A percentile compares a stretch with the other conserved stretches of the same genome.
phyloP scores from a whole-genome alignment of 345 rosid genomes.

The Camelina hispida region DNA sequence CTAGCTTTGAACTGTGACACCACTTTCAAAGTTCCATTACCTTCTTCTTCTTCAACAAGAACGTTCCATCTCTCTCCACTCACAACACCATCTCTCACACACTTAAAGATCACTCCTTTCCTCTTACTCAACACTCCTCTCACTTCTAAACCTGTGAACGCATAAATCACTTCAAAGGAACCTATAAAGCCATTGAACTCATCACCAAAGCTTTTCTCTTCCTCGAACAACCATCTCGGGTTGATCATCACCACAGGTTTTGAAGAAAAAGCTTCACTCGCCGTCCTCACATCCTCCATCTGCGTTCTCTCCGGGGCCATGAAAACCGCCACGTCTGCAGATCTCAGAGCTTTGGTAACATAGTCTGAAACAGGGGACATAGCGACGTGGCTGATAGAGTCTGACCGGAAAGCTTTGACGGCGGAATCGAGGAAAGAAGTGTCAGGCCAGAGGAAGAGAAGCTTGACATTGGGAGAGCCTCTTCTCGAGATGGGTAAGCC shows the following conservation, averaged over 20 bases:
- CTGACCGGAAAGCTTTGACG: constrained; percentile 46
- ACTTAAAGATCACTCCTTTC: constrained; percentile 73
- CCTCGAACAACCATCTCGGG: constrained; percentile 75
- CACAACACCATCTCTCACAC: constrained; percentile 80
- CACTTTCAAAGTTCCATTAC: constrained; percentile 63
- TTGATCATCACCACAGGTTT: constrained; percentile 82
- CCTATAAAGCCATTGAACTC: constrained; percentile 49
- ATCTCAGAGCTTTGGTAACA: constrained; percentile 39
- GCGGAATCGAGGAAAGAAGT: constrained; percentile 46
- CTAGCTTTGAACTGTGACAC: constrained; percentile 70
- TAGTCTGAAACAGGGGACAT: constrained; percentile 42
- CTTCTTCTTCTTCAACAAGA: constrained; percentile 82
- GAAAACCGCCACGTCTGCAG: constrained; percentile 70
- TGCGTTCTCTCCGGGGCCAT: constrained; percentile 68
- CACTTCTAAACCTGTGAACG: constrained; percentile 79
- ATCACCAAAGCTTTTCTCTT: constrained; percentile 62
- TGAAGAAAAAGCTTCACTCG: constrained; percentile 52
- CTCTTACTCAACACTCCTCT: constrained; percentile 71
- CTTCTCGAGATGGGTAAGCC: constrained; percentile 64
- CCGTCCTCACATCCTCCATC: constrained; percentile 45
- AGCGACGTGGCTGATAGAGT: constrained; percentile 51
- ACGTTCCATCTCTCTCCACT: constrained; percentile 81
- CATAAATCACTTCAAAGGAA: constrained; percentile 81
- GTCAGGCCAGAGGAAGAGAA: constrained; percentile 64
- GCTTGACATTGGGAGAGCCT: constrained; percentile 53